Conservation (phyloP, 1,284 basidiomycete genomes). For the Tremellales sp. region DNA sequence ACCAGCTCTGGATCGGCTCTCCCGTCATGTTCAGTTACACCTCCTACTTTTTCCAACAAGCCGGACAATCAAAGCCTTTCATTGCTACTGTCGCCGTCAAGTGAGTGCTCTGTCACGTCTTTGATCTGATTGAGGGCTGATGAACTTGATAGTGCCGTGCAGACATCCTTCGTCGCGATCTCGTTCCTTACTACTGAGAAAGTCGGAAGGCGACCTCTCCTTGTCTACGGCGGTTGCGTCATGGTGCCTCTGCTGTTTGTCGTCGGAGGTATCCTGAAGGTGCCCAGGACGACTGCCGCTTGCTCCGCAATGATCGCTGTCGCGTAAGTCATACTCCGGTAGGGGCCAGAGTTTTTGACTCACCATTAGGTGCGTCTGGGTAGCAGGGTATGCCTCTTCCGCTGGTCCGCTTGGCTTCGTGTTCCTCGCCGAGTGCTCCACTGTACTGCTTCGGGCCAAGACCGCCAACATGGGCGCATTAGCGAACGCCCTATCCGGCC, state of each 20-base stretch:
- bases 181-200: constrained; percentile 42
- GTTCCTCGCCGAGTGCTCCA: constrained; percentile 13
- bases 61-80: constrained; percentile 10
- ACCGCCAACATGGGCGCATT: constrained; percentile 13
- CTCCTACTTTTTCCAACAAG: constrained; percentile 18
- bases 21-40: constrained; percentile 17
- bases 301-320: constrained; percentile 10
- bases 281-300: constrained; percentile 1
- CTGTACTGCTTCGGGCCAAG: constrained; percentile 15
- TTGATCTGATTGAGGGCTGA: not conserved
- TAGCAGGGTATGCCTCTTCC: constrained; percentile 20
- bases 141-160: constrained; percentile 15
- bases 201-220: constrained; percentile 40
- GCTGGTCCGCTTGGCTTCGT: constrained; percentile 16
- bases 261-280: constrained; percentile 34
- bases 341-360: not conserved
- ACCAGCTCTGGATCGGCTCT: constrained; percentile 14
- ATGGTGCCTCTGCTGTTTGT: constrained; percentile 37
- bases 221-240: constrained; percentile 36
- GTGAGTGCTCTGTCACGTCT: too few relatives aligned
- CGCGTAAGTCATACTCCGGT: not conserved
- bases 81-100: constrained; percentile 5
- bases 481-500: constrained; percentile 3
- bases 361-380: constrained; percentile 11
- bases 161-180: constrained; percentile 37